Percentiles rank a stretch among this genome's conserved stretches.
Evolutionary conservation across 179 eudicot genomes (phyloP).

Genomic region (Heliamphora pulchella): DNA sequence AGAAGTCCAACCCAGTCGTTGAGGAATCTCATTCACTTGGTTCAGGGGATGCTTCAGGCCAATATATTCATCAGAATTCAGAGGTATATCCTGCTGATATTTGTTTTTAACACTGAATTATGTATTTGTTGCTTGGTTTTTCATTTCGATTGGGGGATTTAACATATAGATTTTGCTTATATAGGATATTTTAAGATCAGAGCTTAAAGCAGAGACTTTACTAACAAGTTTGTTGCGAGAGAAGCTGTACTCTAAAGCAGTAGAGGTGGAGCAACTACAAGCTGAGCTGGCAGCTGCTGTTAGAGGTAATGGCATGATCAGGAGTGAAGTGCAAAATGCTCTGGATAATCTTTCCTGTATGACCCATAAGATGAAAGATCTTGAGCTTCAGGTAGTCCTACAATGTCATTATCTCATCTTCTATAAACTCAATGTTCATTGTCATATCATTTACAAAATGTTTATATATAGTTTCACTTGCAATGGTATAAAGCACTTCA

Average conservation of each 20-base stretch:
- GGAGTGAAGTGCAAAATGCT: slow-evolving; percentile 74
- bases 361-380: slow-evolving; percentile 76
- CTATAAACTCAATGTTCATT: neutral
- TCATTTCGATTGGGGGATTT: neutral
- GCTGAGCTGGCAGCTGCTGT: slow-evolving; percentile 78
- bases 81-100: slow-evolving; percentile 34
- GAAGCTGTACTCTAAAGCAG: slow-evolving; percentile 58
- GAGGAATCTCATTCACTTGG: slow-evolving; percentile 26
- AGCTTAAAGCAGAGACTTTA: slow-evolving; percentile 71
- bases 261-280: slow-evolving; percentile 72
- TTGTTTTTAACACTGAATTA: neutral
- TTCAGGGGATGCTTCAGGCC: slow-evolving; percentile 19
- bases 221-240: slow-evolving; percentile 68
- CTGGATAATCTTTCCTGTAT: slow-evolving; percentile 59
- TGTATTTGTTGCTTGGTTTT: neutral
- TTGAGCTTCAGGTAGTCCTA: slow-evolving; percentile 63
- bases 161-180: slow-evolving; percentile 3
- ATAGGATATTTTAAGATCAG: slow-evolving; percentile 46
- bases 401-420: neutral
- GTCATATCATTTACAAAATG: no score
- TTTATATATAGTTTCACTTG: no score
- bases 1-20: slow-evolving; percentile 27
- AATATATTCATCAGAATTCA: slow-evolving; percentile 28
- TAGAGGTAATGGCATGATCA: slow-evolving; percentile 69
- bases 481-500: no score